These are phyloP conservation scores for Brassica nigra DNA, from an alignment of 345 rosid species.

Conservation along the genomic window DNA sequence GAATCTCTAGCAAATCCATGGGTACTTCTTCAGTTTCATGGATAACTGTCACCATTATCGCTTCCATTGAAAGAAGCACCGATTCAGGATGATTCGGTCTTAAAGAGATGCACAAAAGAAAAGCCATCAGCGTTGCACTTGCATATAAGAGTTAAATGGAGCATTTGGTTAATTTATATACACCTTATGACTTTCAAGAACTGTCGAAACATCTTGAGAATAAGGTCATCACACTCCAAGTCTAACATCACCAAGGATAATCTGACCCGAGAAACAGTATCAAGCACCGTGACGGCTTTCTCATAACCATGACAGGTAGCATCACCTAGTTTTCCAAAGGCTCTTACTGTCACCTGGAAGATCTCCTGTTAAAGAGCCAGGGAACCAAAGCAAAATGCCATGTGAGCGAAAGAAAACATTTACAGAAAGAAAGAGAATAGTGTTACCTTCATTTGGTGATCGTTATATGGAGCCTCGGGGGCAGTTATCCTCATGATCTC, in stretches of 20 bases:
- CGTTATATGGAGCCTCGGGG: conserved; percentile 70
- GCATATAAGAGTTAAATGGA: background rate
- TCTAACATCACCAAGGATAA: conserved; percentile 81
- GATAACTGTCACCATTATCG: conserved; percentile 64
- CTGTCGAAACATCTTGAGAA: conserved; percentile 62
- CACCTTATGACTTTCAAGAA: conserved; percentile 40
- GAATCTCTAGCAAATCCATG: conserved; percentile 58
- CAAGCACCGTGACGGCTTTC: conserved; percentile 57
- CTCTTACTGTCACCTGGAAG: conserved; percentile 55
- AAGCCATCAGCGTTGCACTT: conserved; percentile 11
- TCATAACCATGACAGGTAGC: conserved; percentile 51
- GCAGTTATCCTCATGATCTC: conserved; percentile 82
- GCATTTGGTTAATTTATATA: background rate
- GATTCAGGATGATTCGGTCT: conserved; percentile 58
- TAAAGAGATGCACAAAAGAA: conserved; percentile 29
- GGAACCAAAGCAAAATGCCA: conserved; percentile 23
- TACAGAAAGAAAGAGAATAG: background rate
- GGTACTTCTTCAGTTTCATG: conserved; percentile 71
- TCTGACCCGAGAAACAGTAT: conserved; percentile 64
- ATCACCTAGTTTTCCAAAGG: conserved; percentile 63
- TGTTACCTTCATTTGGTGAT: conserved; percentile 66
- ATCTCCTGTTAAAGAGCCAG: conserved; percentile 53
- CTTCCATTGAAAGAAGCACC: conserved; percentile 63
- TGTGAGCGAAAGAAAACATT: too few species aligned
- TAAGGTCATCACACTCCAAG: conserved; percentile 64